Conservation (phyloP, 352 stramenopile genomes). For the Phytopythium sindhum region DNA sequence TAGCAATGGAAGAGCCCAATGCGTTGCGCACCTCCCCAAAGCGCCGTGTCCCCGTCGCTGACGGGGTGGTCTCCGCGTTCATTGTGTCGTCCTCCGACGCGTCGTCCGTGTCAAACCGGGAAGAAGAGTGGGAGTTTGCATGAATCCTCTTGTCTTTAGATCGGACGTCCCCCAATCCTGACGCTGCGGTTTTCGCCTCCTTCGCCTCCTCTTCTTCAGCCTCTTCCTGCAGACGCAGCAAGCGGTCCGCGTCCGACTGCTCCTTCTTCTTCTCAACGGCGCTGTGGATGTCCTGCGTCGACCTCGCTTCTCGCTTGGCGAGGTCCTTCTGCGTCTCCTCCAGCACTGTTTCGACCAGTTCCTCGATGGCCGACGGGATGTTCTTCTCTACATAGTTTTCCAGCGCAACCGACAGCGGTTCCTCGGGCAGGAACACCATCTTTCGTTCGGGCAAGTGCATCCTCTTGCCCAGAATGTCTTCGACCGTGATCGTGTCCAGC, state of each 20-base stretch:
- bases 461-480: slow-evolving; percentile 70
- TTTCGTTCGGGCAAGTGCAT: slow-evolving; percentile 63
- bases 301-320: slow-evolving; percentile 40
- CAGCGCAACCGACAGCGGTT: slow-evolving; percentile 58
- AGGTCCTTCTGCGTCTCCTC: slow-evolving; percentile 74
- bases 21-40: slow-evolving; percentile 18
- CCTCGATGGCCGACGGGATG: slow-evolving; percentile 68
- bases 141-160: neutral
- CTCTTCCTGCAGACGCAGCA: slow-evolving; percentile 50
- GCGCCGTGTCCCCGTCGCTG: neutral
- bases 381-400: slow-evolving; percentile 85
- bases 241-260: slow-evolving; percentile 42
- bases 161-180: slow-evolving; percentile 7
- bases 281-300: slow-evolving; percentile 55
- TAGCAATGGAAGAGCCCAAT: neutral
- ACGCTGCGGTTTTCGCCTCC: slow-evolving; percentile 7
- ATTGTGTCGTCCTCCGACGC: slow-evolving; percentile 18
- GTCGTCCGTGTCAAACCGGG: slow-evolving; percentile 3
- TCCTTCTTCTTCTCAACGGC: slow-evolving; percentile 74
- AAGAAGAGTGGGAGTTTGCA: neutral
- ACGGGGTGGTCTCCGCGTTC: slow-evolving; percentile 7
- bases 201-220: slow-evolving; percentile 9
- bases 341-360: slow-evolving; percentile 67
- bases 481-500: slow-evolving; percentile 66
- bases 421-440: slow-evolving; percentile 73